Base-by-base conservation (phyloP, 2,329 filamentous ascomycete species). In the Dothideomycetidae sp. region DNA sequence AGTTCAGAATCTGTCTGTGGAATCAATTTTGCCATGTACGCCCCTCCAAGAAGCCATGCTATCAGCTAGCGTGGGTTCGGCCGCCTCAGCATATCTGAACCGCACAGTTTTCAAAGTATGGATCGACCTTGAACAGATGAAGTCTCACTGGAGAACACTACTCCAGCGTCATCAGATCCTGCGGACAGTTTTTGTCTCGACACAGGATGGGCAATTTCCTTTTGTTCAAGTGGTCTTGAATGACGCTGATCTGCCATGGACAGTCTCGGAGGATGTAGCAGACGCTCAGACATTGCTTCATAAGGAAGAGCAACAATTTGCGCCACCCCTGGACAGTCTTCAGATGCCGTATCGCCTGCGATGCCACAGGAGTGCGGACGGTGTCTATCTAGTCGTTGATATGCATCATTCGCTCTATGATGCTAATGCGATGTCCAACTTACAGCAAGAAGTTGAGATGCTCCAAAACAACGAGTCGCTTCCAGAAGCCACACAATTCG, bases 41-140 rank as follows among this genome's bases (percentile, higher is more conserved):
- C 81, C 85, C 1, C 61, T 94, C 0, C 86, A 94, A 54, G 81
- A 92, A 59, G 80, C 78, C 1, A 93, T 93, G 84, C 63, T 93
- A 1, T 77, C 75, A 2, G 70, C 73, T 5, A 59, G 59, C 16
- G 46, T 54, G 3, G 58, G 59, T 48, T 62, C 44, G 2, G 56
- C 56, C 1, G 54, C 60, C 9, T 57, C 59, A 1, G 65, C 74
- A 2, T 93, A 93, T 52, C 74, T 70, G 49, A 93, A 93, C 52
- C 71, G 71, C 33, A 73, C 82, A 39, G 56, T 78, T 0, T 70
- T 93, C 43, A 63, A 67, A 4, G 52, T 92, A 5, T 58, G 56
- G 3, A 62, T 66, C 1, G 56, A 74, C 21, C 41, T 70, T 0
- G 46, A 57, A 1, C 56, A 49, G 1, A 61, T 93, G 33, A 63